These are phyloP conservation scores for Aspergillus quadricinctus DNA, from an alignment of 2,329 filamentous ascomycete genomes.

Conservation along the genomic window DNA sequence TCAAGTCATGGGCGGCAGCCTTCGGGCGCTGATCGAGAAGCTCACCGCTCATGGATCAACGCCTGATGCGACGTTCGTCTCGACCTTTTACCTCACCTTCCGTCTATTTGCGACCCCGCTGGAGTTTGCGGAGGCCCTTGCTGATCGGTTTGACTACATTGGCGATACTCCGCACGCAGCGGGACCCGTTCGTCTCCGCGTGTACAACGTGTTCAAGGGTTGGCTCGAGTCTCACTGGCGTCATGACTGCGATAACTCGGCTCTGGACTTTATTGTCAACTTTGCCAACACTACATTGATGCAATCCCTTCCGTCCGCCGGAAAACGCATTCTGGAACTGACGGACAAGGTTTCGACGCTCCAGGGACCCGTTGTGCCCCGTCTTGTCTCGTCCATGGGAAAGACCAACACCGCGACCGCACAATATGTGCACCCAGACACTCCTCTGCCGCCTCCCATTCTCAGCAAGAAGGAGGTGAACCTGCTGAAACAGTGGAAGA, in stretches of 20 bases:
- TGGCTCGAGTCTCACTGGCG: conserved; percentile 98
- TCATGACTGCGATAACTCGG: conserved; percentile 70
- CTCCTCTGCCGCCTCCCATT: conserved; percentile 63
- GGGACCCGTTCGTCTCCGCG: conserved; percentile 76
- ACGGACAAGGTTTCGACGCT: conserved; percentile 71
- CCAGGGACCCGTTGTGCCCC: conserved; percentile 72
- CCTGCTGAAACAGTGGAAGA: conserved; percentile 68
- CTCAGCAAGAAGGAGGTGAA: conserved; percentile 74
- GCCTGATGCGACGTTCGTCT: conserved; percentile 85
- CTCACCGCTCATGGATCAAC: conserved; percentile 90
- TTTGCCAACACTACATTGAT: conserved; percentile 75
- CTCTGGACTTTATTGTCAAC: conserved; percentile 68
- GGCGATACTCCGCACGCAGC: conserved; percentile 71
- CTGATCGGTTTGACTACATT: conserved; percentile 89
- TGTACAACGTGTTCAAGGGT: conserved; percentile 95
- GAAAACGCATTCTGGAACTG: conserved; percentile 74
- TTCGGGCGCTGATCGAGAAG: conserved; percentile 87
- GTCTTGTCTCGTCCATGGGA: conserved; percentile 77
- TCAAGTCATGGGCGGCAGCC: conserved; percentile 85
- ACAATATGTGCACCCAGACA: conserved; percentile 66
- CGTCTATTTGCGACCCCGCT: conserved; percentile 80
- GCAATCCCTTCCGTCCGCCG: conserved; percentile 67
- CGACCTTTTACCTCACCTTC: conserved; percentile 95
- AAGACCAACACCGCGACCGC: conserved; percentile 76
- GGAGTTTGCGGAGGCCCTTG: conserved; percentile 74